Base-by-base conservation (phyloP, 2,329 filamentous ascomycete genomes). In the Scortechinia acanthostroma region DNA sequence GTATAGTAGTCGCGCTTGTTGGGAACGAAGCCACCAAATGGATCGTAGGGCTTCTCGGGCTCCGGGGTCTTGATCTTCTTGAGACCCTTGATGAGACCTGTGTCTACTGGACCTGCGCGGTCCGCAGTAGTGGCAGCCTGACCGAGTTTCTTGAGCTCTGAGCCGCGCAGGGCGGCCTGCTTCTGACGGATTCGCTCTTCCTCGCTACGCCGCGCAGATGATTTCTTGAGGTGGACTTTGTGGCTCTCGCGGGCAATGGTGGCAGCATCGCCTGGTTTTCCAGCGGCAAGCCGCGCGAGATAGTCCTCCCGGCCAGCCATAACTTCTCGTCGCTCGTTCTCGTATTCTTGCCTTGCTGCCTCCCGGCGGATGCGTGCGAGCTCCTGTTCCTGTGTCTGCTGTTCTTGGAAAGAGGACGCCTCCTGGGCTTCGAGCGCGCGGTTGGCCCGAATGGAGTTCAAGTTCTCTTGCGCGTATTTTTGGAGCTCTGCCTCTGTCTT, bases 401-500 rank as follows among this genome's bases (percentile, higher is more conserved):
- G 25, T 10, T 10, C 25, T 30, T 30, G 25, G 25, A 30, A 30
- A 10, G 25, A 10, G 25, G 10, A 10, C n/a, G 25, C 25, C n/a
- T 30, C 25, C n/a, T 30, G 10, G 10, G 10, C 25, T 30, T 30
- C 25, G 25, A 30, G 25, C 10, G 25, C 25, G 10, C n/a, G 25
- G 25, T 30, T 30, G 10, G 25, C 25, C 10, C 25, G 25, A n/a
- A 30, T 30, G n/a, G 10, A 10, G 25, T 30, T n/a, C 25, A 30
- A 10, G 25, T 30, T 30, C n/a, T 30, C 25, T 10, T 10, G n/a
- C 10, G 25, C 25, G 25, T 30, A 30, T 30, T 30, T 30, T n/a
- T 30, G 25, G 25, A 30, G 52, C 51, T 76, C 77, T 30, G 70
- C 69, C 10, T 58, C 58, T 22, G 57, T 57, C 45, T 67, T 77